Conservation (phyloP, 306 rosid species). For the Vachellia collinsii region DNA sequence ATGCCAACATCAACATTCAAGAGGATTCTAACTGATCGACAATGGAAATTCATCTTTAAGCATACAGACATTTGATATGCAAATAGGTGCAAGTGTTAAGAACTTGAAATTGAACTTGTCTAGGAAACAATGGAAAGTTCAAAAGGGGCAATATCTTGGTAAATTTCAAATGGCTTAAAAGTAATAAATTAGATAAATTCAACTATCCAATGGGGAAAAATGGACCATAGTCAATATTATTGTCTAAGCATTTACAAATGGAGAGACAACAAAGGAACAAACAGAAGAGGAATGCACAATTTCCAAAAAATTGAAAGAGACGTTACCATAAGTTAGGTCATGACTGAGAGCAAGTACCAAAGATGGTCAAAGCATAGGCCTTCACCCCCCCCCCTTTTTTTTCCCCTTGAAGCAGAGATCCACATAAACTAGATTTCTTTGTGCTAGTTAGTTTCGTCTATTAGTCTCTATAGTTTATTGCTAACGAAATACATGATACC, state of each 20-base stretch:
- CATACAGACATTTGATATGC: background rate
- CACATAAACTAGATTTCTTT: too few species aligned
- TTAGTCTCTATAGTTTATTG: background rate
- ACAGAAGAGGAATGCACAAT: background rate
- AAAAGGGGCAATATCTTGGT: background rate
- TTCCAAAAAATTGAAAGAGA: background rate
- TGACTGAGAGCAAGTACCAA: background rate
- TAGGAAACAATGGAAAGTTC: background rate
- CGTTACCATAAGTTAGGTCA: background rate
- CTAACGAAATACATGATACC: background rate
- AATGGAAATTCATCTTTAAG: background rate
- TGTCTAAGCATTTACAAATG: background rate
- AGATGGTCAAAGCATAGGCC: background rate
- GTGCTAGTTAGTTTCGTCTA: too few species aligned
- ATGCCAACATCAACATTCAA: conserved; percentile 19
- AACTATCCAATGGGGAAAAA: background rate
- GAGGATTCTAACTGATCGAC: background rate
- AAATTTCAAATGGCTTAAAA: background rate
- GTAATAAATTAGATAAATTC: background rate
- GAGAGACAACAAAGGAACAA: background rate
- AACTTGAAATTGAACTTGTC: background rate
- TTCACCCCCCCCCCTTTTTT: background rate
- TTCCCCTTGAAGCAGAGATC: too few species aligned
- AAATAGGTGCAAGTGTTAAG: background rate
- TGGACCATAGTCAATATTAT: background rate